Percentiles rank a stretch among this genome's conserved stretches.
Evolutionary conservation across 2,329 filamentous ascomycete species (phyloP).

Genomic region (Fulvia fulva): DNA sequence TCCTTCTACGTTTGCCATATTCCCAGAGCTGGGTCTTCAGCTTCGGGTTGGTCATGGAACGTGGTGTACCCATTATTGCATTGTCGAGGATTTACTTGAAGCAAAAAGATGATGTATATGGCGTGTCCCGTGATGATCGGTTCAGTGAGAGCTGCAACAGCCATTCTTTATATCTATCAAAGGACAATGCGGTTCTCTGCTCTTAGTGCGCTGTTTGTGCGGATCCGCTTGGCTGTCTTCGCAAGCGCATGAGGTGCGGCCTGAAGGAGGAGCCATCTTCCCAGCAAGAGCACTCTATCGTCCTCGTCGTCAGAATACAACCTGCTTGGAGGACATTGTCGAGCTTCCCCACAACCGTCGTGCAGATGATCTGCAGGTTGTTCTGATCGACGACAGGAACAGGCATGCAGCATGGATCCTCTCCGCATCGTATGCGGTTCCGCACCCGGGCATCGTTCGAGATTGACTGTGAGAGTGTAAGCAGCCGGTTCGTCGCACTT

Average conservation of each 20-base stretch:
- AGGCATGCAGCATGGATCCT: neutral
- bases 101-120: neutral
- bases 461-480: no score
- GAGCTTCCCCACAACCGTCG: neutral
- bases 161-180: neutral
- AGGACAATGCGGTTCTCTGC: neutral
- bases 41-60: neutral
- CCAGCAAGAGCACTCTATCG: neutral
- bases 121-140: neutral
- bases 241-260: neutral
- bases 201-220: neutral
- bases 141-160: neutral
- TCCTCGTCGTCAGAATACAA: neutral
- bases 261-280: neutral
- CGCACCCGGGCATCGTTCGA: neutral
- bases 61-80: neutral
- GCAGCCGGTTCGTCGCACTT: no score
- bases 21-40: slow-evolving; percentile 8
- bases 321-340: neutral
- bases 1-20: slow-evolving; percentile 18
- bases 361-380: neutral
- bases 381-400: neutral
- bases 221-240: neutral
- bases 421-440: neutral
- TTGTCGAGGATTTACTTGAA: neutral